Percentiles rank a stretch among this genome's conserved stretches.
Evolutionary conservation across 305 asterid species (phyloP).

Genomic region (Fraxinus ornus): DNA sequence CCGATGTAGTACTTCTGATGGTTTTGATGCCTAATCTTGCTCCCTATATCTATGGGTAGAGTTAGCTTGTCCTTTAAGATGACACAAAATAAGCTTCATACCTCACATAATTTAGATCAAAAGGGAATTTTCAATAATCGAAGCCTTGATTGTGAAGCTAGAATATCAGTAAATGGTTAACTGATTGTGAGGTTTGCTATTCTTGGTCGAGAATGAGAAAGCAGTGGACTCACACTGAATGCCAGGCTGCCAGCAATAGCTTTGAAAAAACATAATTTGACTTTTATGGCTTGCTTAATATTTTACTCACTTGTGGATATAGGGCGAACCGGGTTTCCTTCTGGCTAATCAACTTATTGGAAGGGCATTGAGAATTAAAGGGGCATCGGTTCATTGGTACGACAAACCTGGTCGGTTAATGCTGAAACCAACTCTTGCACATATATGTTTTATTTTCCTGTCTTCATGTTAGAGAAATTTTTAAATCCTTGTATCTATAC

Average conservation of each 20-base stretch:
- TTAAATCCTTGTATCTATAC: constrained; percentile 18
- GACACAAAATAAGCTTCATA: background rate
- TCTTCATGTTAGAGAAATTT: background rate
- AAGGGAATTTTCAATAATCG: background rate
- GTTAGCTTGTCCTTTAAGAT: background rate
- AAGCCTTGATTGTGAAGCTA: constrained; percentile 5
- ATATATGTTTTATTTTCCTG: background rate
- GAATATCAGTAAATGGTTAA: background rate
- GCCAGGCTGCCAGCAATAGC: background rate
- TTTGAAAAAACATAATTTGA: background rate
- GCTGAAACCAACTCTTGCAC: constrained; percentile 13
- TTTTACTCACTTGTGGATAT: constrained; percentile 25
- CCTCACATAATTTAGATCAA: constrained; percentile 4
- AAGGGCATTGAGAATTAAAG: constrained; percentile 71
- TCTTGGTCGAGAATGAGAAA: constrained; percentile 7
- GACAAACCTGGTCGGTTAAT: constrained; percentile 85
- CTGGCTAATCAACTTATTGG: constrained; percentile 70
- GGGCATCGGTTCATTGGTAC: constrained; percentile 95
- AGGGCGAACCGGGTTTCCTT: constrained; percentile 84
- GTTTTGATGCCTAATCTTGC: background rate
- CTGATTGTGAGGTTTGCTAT: constrained; percentile 9
- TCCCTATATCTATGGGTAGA: background rate
- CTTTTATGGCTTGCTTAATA: constrained; percentile 8
- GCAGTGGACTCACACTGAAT: background rate
- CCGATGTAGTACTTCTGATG: background rate